Evolutionary conservation across 2,329 filamentous ascomycete species (phyloP).

Genomic region (Apiospora phragmitis): DNA sequence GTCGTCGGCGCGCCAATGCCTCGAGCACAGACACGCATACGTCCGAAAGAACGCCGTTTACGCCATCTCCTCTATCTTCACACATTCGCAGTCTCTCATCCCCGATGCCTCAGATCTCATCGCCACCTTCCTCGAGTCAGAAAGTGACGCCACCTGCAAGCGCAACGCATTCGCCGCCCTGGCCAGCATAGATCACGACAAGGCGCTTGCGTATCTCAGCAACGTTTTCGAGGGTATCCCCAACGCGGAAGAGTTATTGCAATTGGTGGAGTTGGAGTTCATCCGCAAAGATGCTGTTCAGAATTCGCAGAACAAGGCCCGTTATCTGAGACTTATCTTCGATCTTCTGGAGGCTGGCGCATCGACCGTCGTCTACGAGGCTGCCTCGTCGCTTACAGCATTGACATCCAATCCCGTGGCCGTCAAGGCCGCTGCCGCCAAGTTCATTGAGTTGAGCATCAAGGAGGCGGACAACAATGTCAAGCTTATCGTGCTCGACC

Average conservation of each 20-base stretch:
- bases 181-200: conserved; percentile 88
- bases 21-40: conserved; percentile 95
- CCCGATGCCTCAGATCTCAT: conserved; percentile 94
- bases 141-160: conserved; percentile 95
- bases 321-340: conserved; percentile 92
- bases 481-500: conserved; percentile 95
- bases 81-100: conserved; percentile 87
- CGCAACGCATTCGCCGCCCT: conserved; percentile 95
- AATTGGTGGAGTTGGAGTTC: conserved; percentile 93
- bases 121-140: conserved; percentile 81
- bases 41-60: conserved; percentile 98
- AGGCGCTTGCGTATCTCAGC: conserved; percentile 84
- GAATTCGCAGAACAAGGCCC: conserved; percentile 92
- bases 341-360: conserved; percentile 91
- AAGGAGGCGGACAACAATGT: conserved; percentile 99
- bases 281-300: conserved; percentile 96
- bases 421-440: conserved; percentile 92
- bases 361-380: conserved; percentile 96
- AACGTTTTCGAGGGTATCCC: conserved; percentile 90
- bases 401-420: conserved; percentile 96
- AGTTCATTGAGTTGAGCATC: conserved; percentile 96
- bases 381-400: conserved; percentile 89
- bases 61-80: conserved; percentile 88
- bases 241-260: conserved; percentile 90
- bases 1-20: conserved; percentile 85